Evolutionary conservation across 805 yeast species (phyloP).

Genomic region (Dipodascopsis tothii): DNA sequence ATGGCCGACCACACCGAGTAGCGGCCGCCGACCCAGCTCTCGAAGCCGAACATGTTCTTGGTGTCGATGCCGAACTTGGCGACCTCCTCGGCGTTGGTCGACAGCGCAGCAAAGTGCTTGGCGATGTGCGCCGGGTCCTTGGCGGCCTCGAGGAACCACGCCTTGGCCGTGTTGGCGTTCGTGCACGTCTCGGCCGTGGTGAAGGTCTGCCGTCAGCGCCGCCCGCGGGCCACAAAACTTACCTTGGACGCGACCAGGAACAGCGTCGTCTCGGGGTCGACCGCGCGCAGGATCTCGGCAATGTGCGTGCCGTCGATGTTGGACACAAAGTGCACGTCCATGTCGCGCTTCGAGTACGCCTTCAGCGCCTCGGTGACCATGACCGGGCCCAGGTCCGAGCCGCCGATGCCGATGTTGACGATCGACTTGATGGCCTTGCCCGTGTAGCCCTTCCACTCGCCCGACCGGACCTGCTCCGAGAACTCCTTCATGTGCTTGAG

Average conservation of each 20-base stretch:
- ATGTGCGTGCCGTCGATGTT: conserved; percentile 98
- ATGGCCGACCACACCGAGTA: conserved; percentile 99
- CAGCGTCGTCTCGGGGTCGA: conserved; percentile 85
- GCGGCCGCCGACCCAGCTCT: conserved; percentile 99
- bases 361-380: conserved; percentile 98
- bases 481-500: conserved; percentile 95
- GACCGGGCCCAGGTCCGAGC: conserved; percentile 97
- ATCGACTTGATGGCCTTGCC: conserved; percentile 89
- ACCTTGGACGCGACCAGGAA: conserved; percentile 35
- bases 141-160: conserved; percentile 79
- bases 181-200: conserved; percentile 98
- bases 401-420: conserved; percentile 98
- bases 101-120: conserved; percentile 94
- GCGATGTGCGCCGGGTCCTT: conserved; percentile 69
- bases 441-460: conserved; percentile 93
- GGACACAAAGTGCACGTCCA: conserved; percentile 86
- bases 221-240: neutral
- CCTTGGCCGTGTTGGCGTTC: conserved; percentile 90
- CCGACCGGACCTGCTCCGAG: conserved; percentile 81
- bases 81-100: conserved; percentile 88
- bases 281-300: conserved; percentile 74
- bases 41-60: conserved; percentile 96
- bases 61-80: conserved; percentile 94
- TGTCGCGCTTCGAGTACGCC: conserved; percentile 58
- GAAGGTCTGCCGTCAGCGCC: conserved; percentile 55